Conservation (phyloP, 306 rosid species). For the Ziziphus jujuba region DNA sequence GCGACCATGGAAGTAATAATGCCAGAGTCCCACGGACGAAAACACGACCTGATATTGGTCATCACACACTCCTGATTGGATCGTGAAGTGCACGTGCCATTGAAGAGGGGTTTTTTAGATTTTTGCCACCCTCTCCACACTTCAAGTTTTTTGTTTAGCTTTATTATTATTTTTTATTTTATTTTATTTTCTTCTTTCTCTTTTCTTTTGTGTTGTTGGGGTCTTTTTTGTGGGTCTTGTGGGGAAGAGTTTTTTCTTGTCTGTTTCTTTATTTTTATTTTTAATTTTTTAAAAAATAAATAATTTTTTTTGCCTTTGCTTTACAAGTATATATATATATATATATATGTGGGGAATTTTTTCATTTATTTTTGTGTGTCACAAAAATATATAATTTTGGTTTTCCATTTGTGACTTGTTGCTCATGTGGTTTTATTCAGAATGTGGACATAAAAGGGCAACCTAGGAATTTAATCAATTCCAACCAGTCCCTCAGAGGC, state of each 20-base stretch:
- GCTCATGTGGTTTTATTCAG: constrained; percentile 31
- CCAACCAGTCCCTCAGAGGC: constrained; percentile 23
- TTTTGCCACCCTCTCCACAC: not conserved
- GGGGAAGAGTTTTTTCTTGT: constrained; percentile 47
- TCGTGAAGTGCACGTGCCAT: constrained; percentile 47
- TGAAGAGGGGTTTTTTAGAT: not conserved
- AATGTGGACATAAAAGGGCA: constrained; percentile 40
- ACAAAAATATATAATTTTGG: not conserved
- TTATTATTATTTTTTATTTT: not conserved
- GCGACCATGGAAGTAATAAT: constrained; percentile 22
- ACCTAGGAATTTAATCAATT: constrained; percentile 51
- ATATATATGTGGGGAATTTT: not conserved
- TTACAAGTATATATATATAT: not conserved
- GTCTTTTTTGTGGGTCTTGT: constrained; percentile 51
- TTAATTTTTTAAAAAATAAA: not conserved
- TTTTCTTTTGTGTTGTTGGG: constrained; percentile 33
- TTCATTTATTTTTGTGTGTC: not conserved
- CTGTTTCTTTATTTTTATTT: constrained; percentile 41
- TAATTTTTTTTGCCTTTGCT: not conserved
- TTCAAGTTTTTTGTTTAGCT: constrained; percentile 11
- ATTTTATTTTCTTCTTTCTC: too few species aligned
- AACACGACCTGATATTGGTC: constrained; percentile 29
- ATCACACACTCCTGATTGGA: constrained; percentile 51
- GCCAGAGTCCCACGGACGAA: constrained; percentile 44
- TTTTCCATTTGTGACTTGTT: constrained; percentile 25